Evolutionary conservation across 345 rosid species (phyloP), one percentile per base, ranked within the genome.

Genomic region (Gossypium longicalyx): DNA sequence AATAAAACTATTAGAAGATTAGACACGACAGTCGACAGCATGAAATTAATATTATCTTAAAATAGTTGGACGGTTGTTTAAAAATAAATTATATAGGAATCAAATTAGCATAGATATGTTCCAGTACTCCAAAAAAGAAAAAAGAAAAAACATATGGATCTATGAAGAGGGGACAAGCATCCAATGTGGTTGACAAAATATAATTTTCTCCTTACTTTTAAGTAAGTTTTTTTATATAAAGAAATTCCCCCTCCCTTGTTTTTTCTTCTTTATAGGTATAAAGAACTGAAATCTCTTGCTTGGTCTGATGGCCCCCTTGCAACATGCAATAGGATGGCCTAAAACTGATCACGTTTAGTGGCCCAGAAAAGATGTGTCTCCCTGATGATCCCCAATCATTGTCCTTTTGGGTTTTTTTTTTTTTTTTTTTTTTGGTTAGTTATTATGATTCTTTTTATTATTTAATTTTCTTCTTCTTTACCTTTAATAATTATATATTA

Each of bases 351-450:
- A 38, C 41, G 73, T 58, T 66, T 51, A 45, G 66, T 74, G 71
- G 81, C 70, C 77, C 78, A 76, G 70, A 59, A 56, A 76, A 70
- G 51, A 7, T 75, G 58, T 74, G 71, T 73, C 80, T 38, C 74
- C 78, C 68, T 44, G 62, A 34, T 73, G 60, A 45, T 76, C 3
- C 64, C 47, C 45, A 51, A 76, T 83, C 69, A 83, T 80, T 76
- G 74, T 63, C 67, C 66, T 60, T 69, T 70, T 25, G 74, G 68
- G 34, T 80, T 70, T 76, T 12, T 68, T 27, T 27, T 27, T 12
- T 68, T 27, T 27, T 27, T 27, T 29, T 29, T 29, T 34, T 34
- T 29, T 4, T 1, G 23, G 6, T 34, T 34, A 0, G 38, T 34
- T 34, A 34, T 34, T 34, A 29, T 29, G 4, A 4, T 29, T 27